phyloP scores from a whole-genome alignment of 2,329 filamentous ascomycete genomes.

The Blastomyces emzantsi region DNA sequence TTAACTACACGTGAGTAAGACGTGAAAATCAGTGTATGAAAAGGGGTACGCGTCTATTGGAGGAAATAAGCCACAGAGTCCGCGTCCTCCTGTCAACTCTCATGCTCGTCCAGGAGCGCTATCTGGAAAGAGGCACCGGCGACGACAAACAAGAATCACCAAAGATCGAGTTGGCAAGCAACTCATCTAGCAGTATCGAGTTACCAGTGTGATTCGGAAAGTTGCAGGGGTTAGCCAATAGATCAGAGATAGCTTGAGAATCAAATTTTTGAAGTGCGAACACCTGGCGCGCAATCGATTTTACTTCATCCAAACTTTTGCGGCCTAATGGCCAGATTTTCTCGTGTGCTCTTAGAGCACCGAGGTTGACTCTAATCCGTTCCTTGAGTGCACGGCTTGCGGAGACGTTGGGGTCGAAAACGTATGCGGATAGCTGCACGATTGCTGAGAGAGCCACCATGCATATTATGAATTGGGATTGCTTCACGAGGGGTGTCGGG shows the following conservation, averaged over 20 bases:
- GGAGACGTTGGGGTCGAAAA: slow-evolving; percentile 6
- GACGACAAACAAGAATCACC: not conserved
- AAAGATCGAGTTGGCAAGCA: not conserved
- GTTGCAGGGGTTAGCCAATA: not conserved
- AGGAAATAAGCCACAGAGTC: not conserved
- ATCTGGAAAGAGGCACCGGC: not conserved
- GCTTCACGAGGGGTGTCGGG: slow-evolving; percentile 1
- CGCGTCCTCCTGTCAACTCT: not conserved
- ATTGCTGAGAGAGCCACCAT: slow-evolving; percentile 8
- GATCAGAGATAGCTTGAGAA: not conserved
- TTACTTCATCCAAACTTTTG: slow-evolving; percentile 6
- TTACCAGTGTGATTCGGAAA: not conserved
- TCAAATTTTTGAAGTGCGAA: not conserved
- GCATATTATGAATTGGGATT: slow-evolving; percentile 9
- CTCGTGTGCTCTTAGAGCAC: slow-evolving; percentile 6
- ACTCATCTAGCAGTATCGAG: not conserved
- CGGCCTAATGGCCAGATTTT: slow-evolving; percentile 3
- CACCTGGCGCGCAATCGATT: slow-evolving; percentile 6
- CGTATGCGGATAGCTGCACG: slow-evolving; percentile 5
- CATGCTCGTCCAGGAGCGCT: not conserved
- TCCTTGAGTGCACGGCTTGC: slow-evolving; percentile 1
- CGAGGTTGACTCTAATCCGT: slow-evolving; percentile 6
- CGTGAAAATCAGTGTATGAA: not conserved
- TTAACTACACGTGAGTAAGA: not conserved
- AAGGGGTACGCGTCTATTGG: not conserved